phyloP scores from a whole-genome alignment of 179 eudicot species.

The Vitellaria paradoxa region DNA sequence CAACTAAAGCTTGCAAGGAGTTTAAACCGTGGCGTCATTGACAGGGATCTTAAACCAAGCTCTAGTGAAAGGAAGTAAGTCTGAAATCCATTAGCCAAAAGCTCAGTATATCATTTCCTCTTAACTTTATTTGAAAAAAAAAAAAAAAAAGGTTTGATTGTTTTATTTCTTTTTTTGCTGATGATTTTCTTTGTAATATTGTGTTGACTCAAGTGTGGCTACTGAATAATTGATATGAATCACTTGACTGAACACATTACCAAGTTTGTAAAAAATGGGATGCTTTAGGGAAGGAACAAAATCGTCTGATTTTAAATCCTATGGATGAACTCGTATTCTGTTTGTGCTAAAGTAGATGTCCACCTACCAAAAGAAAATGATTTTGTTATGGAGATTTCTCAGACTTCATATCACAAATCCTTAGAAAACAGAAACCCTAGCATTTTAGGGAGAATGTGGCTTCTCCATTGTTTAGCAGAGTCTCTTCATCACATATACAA shows the following conservation, averaged over 20 bases:
- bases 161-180: not conserved
- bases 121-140: not conserved
- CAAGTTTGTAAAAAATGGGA: not conserved
- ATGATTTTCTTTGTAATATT: not conserved
- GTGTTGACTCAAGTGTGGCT: not conserved
- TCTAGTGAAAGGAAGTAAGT: conserved; percentile 89
- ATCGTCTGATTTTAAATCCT: not conserved
- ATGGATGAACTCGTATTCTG: not conserved
- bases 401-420: not conserved
- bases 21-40: conserved; percentile 88
- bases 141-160: not conserved
- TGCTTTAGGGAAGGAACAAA: not conserved
- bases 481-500: not conserved
- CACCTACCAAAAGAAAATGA: not conserved
- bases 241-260: not conserved
- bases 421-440: not conserved
- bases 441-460: no score
- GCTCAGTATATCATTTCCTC: not conserved
- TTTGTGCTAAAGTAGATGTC: not conserved
- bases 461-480: not conserved
- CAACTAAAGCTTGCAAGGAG: conserved; percentile 95
- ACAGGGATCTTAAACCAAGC: conserved; percentile 96
- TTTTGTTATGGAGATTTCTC: not conserved
- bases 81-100: not conserved
- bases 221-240: not conserved